Evolutionary conservation across 2,329 filamentous ascomycete genomes (phyloP), one percentile per base, ranked within the genome.

Genomic region (Fusarium chlamydosporum): DNA sequence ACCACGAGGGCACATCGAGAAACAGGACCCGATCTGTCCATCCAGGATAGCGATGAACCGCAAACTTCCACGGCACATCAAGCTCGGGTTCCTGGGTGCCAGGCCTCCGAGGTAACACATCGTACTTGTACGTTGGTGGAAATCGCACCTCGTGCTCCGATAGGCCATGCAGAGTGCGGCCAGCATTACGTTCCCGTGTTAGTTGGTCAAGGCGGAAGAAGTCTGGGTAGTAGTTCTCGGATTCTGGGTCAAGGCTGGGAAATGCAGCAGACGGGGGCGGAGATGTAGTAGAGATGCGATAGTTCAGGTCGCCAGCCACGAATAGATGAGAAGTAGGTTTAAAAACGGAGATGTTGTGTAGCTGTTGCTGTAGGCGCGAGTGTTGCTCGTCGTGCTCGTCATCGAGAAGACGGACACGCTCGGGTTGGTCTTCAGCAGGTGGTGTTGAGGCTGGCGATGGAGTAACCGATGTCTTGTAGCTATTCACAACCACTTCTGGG

Each of bases 1-100:
- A 76, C 85, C 86, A 89, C 23, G 78, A 78, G 20, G 86, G 88
- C 23, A 85, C 80, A 52, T 91, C 87, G 4, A 95, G 83, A 78
- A 89, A 98, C 20, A 98, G 82, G 20, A 98, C 90, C 5, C 96
- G 89, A 79, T 98, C 96, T 74, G 94, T 97, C 96, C 95, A 98
- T 74, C 91, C 90, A 2, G 96, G 94, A 85, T 92, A 96, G 45
- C 96, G 89, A 77, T 96, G 92, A 59, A 84, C 83, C 9, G 94
- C 92, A 87, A 94, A 75, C 33, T 56, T 58, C 70, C 71, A 74
- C n/a, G 72, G 72, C 29, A 75, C 72, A 31, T 75, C 72, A 37
- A 70, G 61, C 53, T 75, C 72, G 7, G 65, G 68, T 23, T 65
- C 71, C 41, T 80, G 76, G 29, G 77, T 74, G 53, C 74, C 73